Conservation (phyloP, 768 basidiomycete species). For the Boletus sp. region DNA sequence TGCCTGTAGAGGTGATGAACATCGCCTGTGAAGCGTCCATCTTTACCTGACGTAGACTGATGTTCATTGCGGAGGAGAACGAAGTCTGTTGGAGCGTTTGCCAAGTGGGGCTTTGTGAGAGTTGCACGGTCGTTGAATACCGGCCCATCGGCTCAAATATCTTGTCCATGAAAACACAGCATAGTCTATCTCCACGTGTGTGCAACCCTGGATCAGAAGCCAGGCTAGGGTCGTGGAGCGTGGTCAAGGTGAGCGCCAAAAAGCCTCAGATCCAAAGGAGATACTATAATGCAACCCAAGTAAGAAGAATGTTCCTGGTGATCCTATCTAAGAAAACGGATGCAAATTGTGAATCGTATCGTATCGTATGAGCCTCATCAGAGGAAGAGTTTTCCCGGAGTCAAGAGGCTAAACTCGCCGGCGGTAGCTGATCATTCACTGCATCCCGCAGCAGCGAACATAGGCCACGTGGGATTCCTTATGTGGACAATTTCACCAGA, state of each 20-base stretch:
- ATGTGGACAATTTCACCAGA: too few relatives aligned
- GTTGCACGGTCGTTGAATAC: not conserved
- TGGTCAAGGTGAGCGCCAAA: not conserved
- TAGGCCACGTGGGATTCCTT: too few relatives aligned
- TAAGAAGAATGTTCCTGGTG: not conserved
- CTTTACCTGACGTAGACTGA: conserved; percentile 18
- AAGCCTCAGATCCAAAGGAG: not conserved
- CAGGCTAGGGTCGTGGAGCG: not conserved
- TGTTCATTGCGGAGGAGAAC: conserved; percentile 10
- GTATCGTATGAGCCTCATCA: too few relatives aligned
- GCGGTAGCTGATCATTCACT: too few relatives aligned
- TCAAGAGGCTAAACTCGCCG: too few relatives aligned
- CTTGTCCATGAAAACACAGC: not conserved
- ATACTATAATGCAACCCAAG: too few relatives aligned
- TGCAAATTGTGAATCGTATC: too few relatives aligned
- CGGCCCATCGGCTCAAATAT: not conserved
- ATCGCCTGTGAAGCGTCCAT: conserved; percentile 6
- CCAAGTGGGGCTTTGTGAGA: not conserved
- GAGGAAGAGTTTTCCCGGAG: too few relatives aligned
- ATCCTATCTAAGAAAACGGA: not conserved
- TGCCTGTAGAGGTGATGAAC: conserved; percentile 18
- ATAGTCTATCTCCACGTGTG: not conserved
- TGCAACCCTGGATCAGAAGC: not conserved
- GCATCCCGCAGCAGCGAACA: too few relatives aligned
- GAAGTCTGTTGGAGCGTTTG: not conserved